Evolutionary conservation across 495 filamentous ascomycete genomes (phyloP).

Genomic region (Podospora conica): DNA sequence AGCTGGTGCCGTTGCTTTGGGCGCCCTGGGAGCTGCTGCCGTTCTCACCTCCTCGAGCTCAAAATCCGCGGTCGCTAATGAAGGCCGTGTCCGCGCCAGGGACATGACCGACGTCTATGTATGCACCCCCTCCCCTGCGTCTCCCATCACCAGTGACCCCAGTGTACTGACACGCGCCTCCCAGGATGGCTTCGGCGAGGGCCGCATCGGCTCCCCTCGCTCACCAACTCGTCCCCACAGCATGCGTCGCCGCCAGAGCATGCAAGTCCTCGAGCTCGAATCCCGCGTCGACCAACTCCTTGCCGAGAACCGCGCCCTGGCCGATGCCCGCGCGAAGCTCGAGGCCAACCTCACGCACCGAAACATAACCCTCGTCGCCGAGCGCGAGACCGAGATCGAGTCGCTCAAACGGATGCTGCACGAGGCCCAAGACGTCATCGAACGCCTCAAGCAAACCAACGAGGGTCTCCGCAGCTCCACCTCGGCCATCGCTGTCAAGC

Average conservation of each 20-base stretch:
- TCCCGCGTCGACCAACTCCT: slow-evolving; percentile 68
- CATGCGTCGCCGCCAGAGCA: slow-evolving; percentile 89
- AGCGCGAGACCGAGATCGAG: slow-evolving; percentile 72
- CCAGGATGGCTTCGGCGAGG: slow-evolving; percentile 93
- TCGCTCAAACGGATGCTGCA: slow-evolving; percentile 69
- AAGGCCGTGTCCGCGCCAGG: slow-evolving; percentile 74
- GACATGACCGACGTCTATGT: slow-evolving; percentile 94
- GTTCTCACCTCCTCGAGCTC: slow-evolving; percentile 14
- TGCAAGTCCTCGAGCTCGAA: slow-evolving; percentile 86
- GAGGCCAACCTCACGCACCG: slow-evolving; percentile 46
- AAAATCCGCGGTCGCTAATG: slow-evolving; percentile 64
- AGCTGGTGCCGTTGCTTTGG: slow-evolving; percentile 34
- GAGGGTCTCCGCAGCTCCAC: slow-evolving; percentile 72
- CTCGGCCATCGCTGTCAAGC: slow-evolving; percentile 63
- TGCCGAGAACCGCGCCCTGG: slow-evolving; percentile 71
- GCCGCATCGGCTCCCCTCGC: slow-evolving; percentile 74
- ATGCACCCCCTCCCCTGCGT: slow-evolving; percentile 42
- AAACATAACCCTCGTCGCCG: slow-evolving; percentile 47
- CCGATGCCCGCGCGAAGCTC: slow-evolving; percentile 62
- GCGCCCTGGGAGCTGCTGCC: slow-evolving; percentile 26
- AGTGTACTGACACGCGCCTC: slow-evolving; percentile 16
- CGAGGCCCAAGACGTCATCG: slow-evolving; percentile 74
- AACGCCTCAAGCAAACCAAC: slow-evolving; percentile 66
- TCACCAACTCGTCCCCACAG: slow-evolving; percentile 95
- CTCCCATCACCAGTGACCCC: slow-evolving; percentile 8